Conservation (phyloP, 2,329 filamentous ascomycete genomes). For the Apiospora rasikravindrae region DNA sequence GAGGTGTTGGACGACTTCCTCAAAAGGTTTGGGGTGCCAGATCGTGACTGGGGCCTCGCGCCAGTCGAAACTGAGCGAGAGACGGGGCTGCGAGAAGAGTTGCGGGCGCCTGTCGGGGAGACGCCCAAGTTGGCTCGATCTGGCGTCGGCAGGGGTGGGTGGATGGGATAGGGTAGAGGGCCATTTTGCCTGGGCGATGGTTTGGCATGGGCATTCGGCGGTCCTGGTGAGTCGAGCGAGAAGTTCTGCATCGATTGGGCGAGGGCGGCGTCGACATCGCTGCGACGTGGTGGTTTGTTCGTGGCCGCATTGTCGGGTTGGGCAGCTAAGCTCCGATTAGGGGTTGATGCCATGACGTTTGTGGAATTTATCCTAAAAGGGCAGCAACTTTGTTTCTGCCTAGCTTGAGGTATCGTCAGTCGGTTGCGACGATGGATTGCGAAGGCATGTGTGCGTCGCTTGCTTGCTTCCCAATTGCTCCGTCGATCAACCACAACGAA, state of each 20-base stretch:
- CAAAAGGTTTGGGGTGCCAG: slow-evolving; percentile 56
- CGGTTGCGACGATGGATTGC: neutral
- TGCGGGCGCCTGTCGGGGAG: slow-evolving; percentile 40
- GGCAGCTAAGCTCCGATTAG: slow-evolving; percentile 5
- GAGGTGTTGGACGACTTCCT: slow-evolving; percentile 65
- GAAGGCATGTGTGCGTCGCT: neutral
- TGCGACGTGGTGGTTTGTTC: slow-evolving; percentile 9
- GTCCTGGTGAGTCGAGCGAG: slow-evolving; percentile 14
- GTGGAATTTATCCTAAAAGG: neutral
- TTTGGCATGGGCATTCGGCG: neutral
- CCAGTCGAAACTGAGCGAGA: slow-evolving; percentile 38
- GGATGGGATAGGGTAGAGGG: neutral
- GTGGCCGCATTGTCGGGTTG: neutral
- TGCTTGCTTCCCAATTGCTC: slow-evolving; percentile 6
- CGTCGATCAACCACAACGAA: slow-evolving; percentile 11
- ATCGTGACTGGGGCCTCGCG: slow-evolving; percentile 45
- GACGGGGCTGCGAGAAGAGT: slow-evolving; percentile 50
- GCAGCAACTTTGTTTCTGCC: neutral
- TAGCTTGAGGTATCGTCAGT: neutral
- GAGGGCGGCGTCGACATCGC: slow-evolving; percentile 17
- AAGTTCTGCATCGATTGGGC: slow-evolving; percentile 16
- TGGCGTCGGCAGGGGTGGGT: neutral
- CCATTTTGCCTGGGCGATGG: neutral
- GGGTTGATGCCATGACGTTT: slow-evolving; percentile 12
- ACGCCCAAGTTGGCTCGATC: slow-evolving; percentile 16